Base-by-base conservation (phyloP, 495 filamentous ascomycete genomes). In the Tuber microsphaerosporum region DNA sequence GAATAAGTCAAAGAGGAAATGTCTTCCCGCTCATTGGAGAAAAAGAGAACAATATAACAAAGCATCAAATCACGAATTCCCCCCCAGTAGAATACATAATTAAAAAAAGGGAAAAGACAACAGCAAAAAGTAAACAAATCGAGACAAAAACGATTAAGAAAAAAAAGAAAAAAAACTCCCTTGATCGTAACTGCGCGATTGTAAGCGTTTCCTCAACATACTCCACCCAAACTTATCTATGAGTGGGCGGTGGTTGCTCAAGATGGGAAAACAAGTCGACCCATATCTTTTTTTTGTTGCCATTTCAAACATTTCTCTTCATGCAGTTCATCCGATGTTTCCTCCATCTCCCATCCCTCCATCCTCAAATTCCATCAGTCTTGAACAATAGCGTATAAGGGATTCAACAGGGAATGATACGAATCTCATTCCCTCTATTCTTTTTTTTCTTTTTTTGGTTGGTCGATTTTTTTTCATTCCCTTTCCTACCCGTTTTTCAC, bases 31-130 rank as follows among this genome's bases (percentile, higher is more conserved):
- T 31, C 26, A 65, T 31, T 17, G 56, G 26, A 31, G 56, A 31
- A 65, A 61, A 14, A n/a, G 31, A 14, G 5, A 65, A 65, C 45
- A 65, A 8, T n/a, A 56, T 56, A 65, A 65, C 56, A 65, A 61
- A 65, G 56, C 26, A 65, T 9, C 56, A 65, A 65, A 31, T 69
- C 77, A 79, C 70, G 46, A 75, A 75, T 75, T 72, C 77, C 77
- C 76, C 72, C 77, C 77, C 9, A 12, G 26, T 65, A 65, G 56
- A 65, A 65, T 75, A 73, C 77, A 65, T 73, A 71, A 74, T 71
- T 78, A 42, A 43, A 75, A 75, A 72, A 79, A 75, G 22, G 56
- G 44, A 71, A 76, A 46, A 43, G 31, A 26, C n/a, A 65, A 31
- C 12, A 8, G 68, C 12, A 71, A 31, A 46, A 77, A 45, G 44